Base-by-base conservation (phyloP, 495 filamentous ascomycete genomes). In the Annulohypoxylon maeteangense region DNA sequence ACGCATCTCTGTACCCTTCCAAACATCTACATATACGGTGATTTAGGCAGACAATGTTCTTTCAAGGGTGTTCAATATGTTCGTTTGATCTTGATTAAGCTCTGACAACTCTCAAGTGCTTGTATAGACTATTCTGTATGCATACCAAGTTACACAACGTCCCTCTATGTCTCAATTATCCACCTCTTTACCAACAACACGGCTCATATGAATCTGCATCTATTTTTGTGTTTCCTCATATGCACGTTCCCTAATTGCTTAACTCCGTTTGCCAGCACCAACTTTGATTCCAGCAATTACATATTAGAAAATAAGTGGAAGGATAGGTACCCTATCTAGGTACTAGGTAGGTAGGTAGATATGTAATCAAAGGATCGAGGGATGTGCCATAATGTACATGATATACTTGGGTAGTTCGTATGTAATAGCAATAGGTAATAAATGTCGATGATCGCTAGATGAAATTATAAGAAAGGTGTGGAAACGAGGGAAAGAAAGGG, bases 401-500 rank as follows among this genome's bases (percentile, higher is more conserved):
- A 23, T 20, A 25, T 55, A 27, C 10, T 44, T 40, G 23, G 36
- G 16, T 48, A 12, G 38, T 22, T 45, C 29, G 27, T 48, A 23
- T 22, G 7, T 34, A 14, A 25, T 36, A 18, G 5, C 31, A 25
- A 6, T 20, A 29, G 3, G 3, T 29, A 63, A 14, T 25, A 22
- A 42, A 42, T 20, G 16, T 29, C 29, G 14, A 47, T 36, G 32
- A 7, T 40, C 20, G 27, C 38, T 29, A 38, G 47, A 10, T 55
- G 56, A 23, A 50, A 56, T 14, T 12, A 23, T 14, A 32, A 65
- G 25, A 57, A 45, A 20, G 45, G 31, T 11, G 18, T 53, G 14
- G 54, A 53, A 72, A 60, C 29, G 65, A 68, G 55, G 32, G 70
- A 72, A 72, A 55, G 59, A 72, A 68, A 51, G 70, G 70, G 70